Evolutionary conservation across 176 grass and related monocot species (phyloP), one percentile per base, ranked within the genome.

Genomic region (Hordeum vulgare): DNA sequence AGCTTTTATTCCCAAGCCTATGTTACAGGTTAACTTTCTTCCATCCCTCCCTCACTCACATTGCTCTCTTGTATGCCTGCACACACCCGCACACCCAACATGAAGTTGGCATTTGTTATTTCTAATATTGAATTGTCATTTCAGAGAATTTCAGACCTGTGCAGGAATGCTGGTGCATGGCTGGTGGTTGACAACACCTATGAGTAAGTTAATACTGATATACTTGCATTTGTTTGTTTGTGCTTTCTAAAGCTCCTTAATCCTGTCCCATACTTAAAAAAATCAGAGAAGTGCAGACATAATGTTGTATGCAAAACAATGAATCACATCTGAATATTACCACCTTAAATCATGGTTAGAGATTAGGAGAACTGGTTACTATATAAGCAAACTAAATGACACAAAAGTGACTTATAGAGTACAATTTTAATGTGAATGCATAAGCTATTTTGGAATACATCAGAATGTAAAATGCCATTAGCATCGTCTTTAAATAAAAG

Each of bases 181-280:
- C 90, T 99, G 89, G 78, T 99, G 36, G 91, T 99, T 81, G 97
- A 99, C 84, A 99, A 99, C 47, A 99, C 97, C 73, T 96, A 99
- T 56, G 97, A 99, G 97, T 99, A 94, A 94, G 97, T 83, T 75
- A 63, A 71, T 80, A 67, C 57, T 68, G 7, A 73, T 23, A 66
- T 25, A 41, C n/a, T 3, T 2, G 1, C 29, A 40, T 71, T 47
- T 49, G 9, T 27, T 35, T 57, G 14, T 24, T 54, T n/a, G 23
- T 68, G 27, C n/a, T 56, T 31, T 23, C 28, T 68, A 41, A 77
- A 81, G 12, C 8, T 63, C 61, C 17, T 57, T 11, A 18, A n/a
- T 75, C 21, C 27, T 2, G 2, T 63, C 54, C 17, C 66, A 37
- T 24, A 73, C n/a, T 35, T 27, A 36, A 15, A 24, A n/a, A n/a